A percentile compares a stretch with the other conserved stretches of the same genome.
Conservation (phyloP, 768 basidiomycete species). For the Podaxis sp. region DNA sequence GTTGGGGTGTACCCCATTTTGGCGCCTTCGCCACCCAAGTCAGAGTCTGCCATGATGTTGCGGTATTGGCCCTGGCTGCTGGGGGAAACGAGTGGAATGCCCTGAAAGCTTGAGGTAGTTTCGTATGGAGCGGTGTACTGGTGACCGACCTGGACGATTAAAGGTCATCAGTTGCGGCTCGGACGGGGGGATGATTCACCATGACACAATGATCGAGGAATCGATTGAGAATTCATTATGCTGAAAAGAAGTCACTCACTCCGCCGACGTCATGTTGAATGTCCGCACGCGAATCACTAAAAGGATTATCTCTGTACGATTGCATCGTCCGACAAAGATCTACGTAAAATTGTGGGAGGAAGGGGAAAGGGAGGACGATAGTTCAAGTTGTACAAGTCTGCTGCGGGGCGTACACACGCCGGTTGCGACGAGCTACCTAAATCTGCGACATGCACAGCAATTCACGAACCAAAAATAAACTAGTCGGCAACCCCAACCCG, state of each 20-base stretch:
- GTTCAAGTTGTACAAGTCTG: not conserved
- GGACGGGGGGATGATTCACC: not conserved
- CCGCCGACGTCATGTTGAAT: not conserved
- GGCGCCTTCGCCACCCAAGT: not conserved
- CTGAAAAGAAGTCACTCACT: not conserved
- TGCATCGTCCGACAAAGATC: not conserved
- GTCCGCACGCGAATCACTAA: not conserved
- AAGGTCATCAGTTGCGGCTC: not conserved
- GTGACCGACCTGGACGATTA: not conserved
- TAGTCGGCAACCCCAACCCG: no score
- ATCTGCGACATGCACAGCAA: not conserved
- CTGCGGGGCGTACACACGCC: not conserved
- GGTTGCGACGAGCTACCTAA: not conserved
- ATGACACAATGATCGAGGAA: not conserved
- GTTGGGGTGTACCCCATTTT: not conserved
- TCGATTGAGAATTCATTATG: not conserved
- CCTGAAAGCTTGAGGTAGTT: not conserved
- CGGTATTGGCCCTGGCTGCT: not conserved
- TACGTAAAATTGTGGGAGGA: not conserved
- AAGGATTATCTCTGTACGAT: conserved; percentile 6
- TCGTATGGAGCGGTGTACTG: conserved; percentile 3
- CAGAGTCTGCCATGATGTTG: conserved; percentile 1
- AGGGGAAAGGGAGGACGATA: not conserved
- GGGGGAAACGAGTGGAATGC: conserved; percentile 1
- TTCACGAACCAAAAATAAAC: not conserved